Percentiles rank a stretch among this genome's conserved stretches.
phyloP scores from a whole-genome alignment of 345 rosid genomes.

The Stellera chamaejasme region DNA sequence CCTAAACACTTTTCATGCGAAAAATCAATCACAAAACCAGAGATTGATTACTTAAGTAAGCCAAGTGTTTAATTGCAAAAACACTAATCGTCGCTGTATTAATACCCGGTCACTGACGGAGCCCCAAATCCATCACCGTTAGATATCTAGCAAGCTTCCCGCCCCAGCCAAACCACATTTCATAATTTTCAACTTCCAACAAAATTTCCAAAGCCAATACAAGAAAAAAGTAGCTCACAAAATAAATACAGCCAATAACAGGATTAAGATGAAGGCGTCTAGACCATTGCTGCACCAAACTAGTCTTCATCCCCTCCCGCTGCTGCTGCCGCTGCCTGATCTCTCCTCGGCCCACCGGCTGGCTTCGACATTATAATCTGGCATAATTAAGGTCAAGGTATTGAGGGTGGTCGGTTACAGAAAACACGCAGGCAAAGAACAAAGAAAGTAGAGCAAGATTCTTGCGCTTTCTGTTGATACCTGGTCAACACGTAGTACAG shows the following conservation, averaged over 20 bases:
- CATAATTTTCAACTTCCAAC: too few relatives aligned
- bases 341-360: constrained; percentile 93
- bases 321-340: constrained; percentile 52
- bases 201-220: neutral
- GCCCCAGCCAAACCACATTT: too few relatives aligned
- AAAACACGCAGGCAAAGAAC: neutral
- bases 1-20: too few relatives aligned
- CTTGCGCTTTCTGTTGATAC: constrained; percentile 22
- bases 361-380: constrained; percentile 97
- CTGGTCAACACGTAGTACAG: constrained; percentile 97
- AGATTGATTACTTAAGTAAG: too few relatives aligned
- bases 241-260: neutral
- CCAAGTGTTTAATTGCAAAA: too few relatives aligned
- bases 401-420: neutral
- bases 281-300: neutral
- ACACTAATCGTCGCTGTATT: too few relatives aligned
- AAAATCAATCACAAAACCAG: too few relatives aligned
- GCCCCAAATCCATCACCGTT: too few relatives aligned
- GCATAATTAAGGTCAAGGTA: constrained; percentile 14
- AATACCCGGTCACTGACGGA: too few relatives aligned
- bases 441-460: neutral
- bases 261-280: constrained; percentile 1
- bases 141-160: too few relatives aligned
- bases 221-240: neutral
- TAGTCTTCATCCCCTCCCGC: constrained; percentile 72